Conservation (phyloP, 2,329 filamentous ascomycete genomes). For the Fusarium sp. region DNA sequence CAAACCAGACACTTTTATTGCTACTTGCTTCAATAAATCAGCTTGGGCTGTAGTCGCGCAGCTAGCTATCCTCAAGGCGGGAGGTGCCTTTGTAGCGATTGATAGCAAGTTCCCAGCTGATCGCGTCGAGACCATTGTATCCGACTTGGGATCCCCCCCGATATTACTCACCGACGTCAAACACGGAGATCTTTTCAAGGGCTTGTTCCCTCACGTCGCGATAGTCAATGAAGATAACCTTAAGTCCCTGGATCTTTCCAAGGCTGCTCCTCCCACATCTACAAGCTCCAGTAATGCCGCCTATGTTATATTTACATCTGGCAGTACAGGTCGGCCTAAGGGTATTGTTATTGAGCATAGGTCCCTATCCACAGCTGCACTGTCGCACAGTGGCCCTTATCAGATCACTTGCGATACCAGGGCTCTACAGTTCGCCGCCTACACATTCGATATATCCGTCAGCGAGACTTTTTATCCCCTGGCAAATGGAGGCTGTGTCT, state of each 20-base stretch:
- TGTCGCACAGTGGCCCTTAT: background rate
- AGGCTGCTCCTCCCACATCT: background rate
- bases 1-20: background rate
- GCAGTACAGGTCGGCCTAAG: slow-evolving; percentile 1
- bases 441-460: slow-evolving; percentile 1
- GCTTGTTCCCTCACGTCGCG: background rate
- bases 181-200: background rate
- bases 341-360: slow-evolving; percentile 2
- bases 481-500: slow-evolving; percentile 1
- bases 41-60: slow-evolving; percentile 1
- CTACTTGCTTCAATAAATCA: background rate
- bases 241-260: background rate
- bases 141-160: background rate
- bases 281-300: background rate
- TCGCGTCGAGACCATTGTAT: background rate
- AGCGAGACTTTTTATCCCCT: background rate
- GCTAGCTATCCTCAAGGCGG: background rate
- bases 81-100: background rate
- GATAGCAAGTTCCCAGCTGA: background rate
- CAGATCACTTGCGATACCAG: background rate
- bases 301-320: background rate
- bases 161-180: background rate
- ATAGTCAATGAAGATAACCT: background rate
- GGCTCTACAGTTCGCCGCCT: slow-evolving; percentile 2
- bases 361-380: background rate